Evolutionary conservation across 1,139 yeast genomes (phyloP).

Genomic region (Kodamaea fungicola): DNA sequence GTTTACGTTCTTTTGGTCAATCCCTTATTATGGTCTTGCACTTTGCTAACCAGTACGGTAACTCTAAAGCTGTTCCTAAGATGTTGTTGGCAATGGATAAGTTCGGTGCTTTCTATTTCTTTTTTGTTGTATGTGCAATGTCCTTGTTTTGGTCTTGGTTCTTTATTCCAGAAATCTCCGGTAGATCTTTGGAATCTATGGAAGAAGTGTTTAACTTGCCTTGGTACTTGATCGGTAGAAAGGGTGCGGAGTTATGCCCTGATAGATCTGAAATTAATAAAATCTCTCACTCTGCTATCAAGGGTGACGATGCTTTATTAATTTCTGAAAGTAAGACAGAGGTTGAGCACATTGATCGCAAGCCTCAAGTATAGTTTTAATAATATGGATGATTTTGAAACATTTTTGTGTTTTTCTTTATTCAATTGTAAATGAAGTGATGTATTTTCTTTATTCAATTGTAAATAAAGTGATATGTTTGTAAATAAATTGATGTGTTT

Average conservation of each 20-base stretch:
- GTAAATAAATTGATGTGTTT: too few relatives aligned
- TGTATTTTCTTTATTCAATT: too few relatives aligned
- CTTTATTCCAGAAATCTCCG: conserved; percentile 22
- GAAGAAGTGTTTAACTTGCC: conserved; percentile 25
- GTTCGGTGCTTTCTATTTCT: conserved; percentile 20
- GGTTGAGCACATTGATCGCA: not conserved
- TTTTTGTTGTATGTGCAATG: conserved; percentile 13
- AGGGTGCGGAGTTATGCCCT: conserved; percentile 21
- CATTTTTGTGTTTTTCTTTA: too few relatives aligned
- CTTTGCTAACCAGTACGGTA: conserved; percentile 24
- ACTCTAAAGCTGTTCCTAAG: conserved; percentile 22
- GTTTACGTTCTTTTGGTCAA: conserved; percentile 21
- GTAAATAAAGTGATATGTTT: too few relatives aligned
- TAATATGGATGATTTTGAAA: too few relatives aligned
- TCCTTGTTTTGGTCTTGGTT: conserved; percentile 23
- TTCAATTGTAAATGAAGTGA: too few relatives aligned
- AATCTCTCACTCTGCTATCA: conserved; percentile 1
- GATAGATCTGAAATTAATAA: conserved; percentile 20
- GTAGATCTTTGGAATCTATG: conserved; percentile 24
- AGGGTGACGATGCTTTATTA: not conserved
- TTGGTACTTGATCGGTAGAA: conserved; percentile 23
- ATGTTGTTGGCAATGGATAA: conserved; percentile 18
- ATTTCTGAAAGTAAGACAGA: not conserved
- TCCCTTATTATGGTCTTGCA: conserved; percentile 23
- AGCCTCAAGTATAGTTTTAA: too few relatives aligned